Conservation (phyloP, 768 basidiomycete species). For the Boletus bicolor region DNA sequence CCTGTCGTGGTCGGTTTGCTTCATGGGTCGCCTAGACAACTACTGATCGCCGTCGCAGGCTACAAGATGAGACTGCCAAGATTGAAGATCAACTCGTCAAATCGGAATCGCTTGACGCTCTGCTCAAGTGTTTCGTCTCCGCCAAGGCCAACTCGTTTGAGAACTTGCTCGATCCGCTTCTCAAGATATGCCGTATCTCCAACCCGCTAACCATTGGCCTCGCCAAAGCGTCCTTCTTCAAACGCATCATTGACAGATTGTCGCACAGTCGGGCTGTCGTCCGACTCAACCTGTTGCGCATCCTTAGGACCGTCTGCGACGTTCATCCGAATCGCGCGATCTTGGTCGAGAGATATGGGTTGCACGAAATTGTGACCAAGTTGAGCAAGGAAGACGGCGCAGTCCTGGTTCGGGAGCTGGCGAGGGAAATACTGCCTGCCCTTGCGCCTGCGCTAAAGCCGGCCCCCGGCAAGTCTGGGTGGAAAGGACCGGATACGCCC, state of each 20-base stretch:
- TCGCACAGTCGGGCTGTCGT: constrained; percentile 76
- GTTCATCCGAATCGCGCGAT: constrained; percentile 81
- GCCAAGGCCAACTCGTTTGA: constrained; percentile 91
- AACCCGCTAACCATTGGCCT: constrained; percentile 69
- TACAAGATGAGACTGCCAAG: constrained; percentile 92
- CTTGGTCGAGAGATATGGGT: constrained; percentile 77
- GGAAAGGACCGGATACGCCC: constrained; percentile 36
- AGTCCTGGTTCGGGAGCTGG: constrained; percentile 85
- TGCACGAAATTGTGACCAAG: constrained; percentile 76
- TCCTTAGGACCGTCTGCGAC: constrained; percentile 84
- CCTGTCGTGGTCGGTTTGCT: constrained; percentile 68
- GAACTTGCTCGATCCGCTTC: constrained; percentile 85
- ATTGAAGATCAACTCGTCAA: constrained; percentile 88
- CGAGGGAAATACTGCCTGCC: constrained; percentile 78
- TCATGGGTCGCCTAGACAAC: neutral
- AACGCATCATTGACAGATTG: constrained; percentile 81
- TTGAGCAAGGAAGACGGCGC: constrained; percentile 86
- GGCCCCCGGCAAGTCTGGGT: constrained; percentile 28
- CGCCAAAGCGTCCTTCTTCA: constrained; percentile 80
- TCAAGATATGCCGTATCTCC: constrained; percentile 88
- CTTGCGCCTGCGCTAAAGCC: constrained; percentile 71
- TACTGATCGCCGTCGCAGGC: constrained; percentile 45
- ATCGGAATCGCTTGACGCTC: constrained; percentile 55
- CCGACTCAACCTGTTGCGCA: constrained; percentile 82
- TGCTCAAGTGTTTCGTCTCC: constrained; percentile 77